Evolutionary conservation across 1,284 basidiomycete genomes (phyloP).

Genomic region (Rhizoctonia solani): DNA sequence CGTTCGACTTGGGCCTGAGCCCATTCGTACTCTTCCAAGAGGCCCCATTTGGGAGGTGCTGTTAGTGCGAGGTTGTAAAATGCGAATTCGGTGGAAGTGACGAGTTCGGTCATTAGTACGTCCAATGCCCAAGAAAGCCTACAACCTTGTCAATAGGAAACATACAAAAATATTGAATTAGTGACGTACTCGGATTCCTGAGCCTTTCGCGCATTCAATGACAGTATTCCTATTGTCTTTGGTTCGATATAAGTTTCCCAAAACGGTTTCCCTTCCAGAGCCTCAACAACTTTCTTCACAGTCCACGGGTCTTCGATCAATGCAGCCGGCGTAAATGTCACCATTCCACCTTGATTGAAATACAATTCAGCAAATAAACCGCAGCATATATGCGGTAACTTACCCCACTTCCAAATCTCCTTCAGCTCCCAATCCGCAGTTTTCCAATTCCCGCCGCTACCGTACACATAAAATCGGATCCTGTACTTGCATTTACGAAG

Average conservation of each 20-base stretch:
- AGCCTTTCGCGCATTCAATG: background rate
- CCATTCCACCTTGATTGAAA: constrained; percentile 17
- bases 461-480: constrained; percentile 21
- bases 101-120: background rate
- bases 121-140: constrained; percentile 10
- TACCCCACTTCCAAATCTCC: constrained; percentile 21
- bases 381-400: background rate
- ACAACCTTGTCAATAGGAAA: background rate
- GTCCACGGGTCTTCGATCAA: constrained; percentile 14
- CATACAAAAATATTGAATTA: background rate
- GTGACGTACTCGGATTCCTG: background rate
- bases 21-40: constrained; percentile 1
- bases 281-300: constrained; percentile 5
- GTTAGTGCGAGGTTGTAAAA: constrained; percentile 12
- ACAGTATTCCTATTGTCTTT: background rate
- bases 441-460: constrained; percentile 13
- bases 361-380: background rate
- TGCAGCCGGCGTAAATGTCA: constrained; percentile 27
- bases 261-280: constrained; percentile 1
- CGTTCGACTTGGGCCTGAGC: background rate
- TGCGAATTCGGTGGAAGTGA: constrained; percentile 7
- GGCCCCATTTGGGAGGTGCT: constrained; percentile 11
- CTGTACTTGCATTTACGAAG: background rate
- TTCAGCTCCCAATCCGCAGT: constrained; percentile 17
- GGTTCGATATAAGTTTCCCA: constrained; percentile 31